Evolutionary conservation across 371 early-diverging fungal species (phyloP), one percentile per base, ranked within the genome.

Genomic region (Choanephora cucurbitarum): DNA sequence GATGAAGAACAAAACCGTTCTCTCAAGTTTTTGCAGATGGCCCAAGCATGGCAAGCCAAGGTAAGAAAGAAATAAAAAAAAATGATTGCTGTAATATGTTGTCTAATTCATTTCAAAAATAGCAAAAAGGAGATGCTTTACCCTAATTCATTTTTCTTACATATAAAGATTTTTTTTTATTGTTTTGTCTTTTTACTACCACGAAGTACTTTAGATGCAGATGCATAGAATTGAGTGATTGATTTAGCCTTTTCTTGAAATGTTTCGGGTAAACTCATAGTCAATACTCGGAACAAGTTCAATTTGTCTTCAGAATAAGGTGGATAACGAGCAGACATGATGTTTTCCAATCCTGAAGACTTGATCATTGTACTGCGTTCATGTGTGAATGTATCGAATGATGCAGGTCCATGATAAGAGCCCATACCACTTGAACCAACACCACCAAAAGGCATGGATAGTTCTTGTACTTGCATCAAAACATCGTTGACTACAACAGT

Each of bases 1-100:
- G 98, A 98, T 47, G 64, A 76, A 60, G 82, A 79, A 8, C 90
- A 95, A 51, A 84, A 83, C 50, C 87, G 94, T 13, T 89, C 87
- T 59, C 83, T 94, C 66, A 96, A 93, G 70, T 72, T 98, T 55
- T 81, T 97, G 66, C 88, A 85, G 55, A 86, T 91, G 81, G 97
- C 97, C 5, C 93, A 93, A 52, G 81, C 88, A 62, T 98, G 98
- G 98, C 90, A 93, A 54, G 44, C 52, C 4, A 56, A 56, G 63
- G 67, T 64, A 64, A 72, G 70, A 13, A 2, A 9, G 14, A n/a
- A 40, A 40, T 3, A 9, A 9, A 37, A n/a, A n/a, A n/a, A n/a
- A n/a, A n/a, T n/a, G n/a, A n/a, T n/a, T n/a, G n/a, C 10, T 14
- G 9, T 37, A 13, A 11, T 37, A 14, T 11, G 11, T 7, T 37